Evolutionary conservation across 2,329 filamentous ascomycete species (phyloP), one percentile per base, ranked within the genome.

Genomic region (Xylaria arbuscula): DNA sequence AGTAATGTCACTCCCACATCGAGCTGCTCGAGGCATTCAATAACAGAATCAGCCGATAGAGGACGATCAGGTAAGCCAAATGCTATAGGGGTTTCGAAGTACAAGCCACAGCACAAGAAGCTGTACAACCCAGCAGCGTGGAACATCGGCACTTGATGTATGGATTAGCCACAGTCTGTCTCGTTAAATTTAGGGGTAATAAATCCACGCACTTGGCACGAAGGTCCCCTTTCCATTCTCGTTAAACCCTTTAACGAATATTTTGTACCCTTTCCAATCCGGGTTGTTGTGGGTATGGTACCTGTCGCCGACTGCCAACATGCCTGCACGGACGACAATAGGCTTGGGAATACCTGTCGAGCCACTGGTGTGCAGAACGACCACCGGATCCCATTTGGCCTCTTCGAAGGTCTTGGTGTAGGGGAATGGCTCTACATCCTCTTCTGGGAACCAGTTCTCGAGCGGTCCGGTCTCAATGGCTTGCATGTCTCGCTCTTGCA

Each of bases 311-410:
- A 80, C 72, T 1, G 80, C 76, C 15, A 82, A 11, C 74, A 81
- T 77, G 15, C 83, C 83, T 5, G 83, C 78, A 3, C 73, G 73
- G 22, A 77, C 72, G 10, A 82, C 69, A n/a, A 86, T 78, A 1
- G 83, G 83, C 71, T 83, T 85, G 0, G 83, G 83, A 3, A 83
- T 75, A 0, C 83, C 83, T 0, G 83, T 84, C 50, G 80, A 83
- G 6, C 83, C 83, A 61, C 81, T 83, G 0, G 83, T 85, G 72
- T 85, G 83, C 9, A 85, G 70, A 1, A 84, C 77, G 2, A 79
- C 51, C 3, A 81, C 61, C 0, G 83, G 82, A 3, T 85, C 82
- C 76, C 79, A 81, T 64, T 79, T 73, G 0, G 78, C 82, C 60
- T 84, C 74, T 3, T 83, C 81, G 38, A 80, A 84, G 0, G 80